A percentile compares a stretch with the other conserved stretches of the same genome.
Conservation (phyloP, 2,329 filamentous ascomycete genomes). For the Colletotrichum sp. region DNA sequence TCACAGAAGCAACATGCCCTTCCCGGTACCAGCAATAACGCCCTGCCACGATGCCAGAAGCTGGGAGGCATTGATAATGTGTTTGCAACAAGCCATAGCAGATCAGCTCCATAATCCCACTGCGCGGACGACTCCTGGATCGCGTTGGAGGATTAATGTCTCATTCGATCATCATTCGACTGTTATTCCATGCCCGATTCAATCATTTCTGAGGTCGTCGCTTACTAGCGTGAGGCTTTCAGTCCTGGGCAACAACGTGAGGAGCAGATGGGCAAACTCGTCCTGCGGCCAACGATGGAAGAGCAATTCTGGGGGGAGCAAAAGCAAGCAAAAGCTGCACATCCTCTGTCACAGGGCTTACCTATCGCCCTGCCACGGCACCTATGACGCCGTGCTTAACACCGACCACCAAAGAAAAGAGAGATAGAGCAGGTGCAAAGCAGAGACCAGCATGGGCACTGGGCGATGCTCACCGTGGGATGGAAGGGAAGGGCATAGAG, state of each 20-base stretch:
- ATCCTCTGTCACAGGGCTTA: not conserved
- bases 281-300: not conserved
- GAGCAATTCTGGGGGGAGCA: not conserved
- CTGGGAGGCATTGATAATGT: not conserved
- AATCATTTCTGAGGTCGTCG: not conserved
- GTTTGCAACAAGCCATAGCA: not conserved
- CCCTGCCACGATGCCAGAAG: not conserved
- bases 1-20: conserved; percentile 3
- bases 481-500: conserved; percentile 4
- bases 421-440: not conserved
- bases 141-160: conserved; percentile 4
- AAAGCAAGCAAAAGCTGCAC: not conserved
- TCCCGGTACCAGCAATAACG: not conserved
- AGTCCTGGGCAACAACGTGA: not conserved
- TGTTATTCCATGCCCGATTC: conserved; percentile 5
- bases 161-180: conserved; percentile 17
- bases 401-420: not conserved
- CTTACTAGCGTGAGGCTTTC: not conserved
- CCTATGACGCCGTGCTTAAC: not conserved
- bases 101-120: not conserved
- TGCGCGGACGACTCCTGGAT: not conserved
- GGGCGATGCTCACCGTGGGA: not conserved
- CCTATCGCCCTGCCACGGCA: not conserved
- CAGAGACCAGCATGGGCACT: conserved; percentile 8
- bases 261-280: not conserved